Evolutionary conservation across 2,329 filamentous ascomycete species (phyloP).

Genomic region (Colletotrichum sidae): DNA sequence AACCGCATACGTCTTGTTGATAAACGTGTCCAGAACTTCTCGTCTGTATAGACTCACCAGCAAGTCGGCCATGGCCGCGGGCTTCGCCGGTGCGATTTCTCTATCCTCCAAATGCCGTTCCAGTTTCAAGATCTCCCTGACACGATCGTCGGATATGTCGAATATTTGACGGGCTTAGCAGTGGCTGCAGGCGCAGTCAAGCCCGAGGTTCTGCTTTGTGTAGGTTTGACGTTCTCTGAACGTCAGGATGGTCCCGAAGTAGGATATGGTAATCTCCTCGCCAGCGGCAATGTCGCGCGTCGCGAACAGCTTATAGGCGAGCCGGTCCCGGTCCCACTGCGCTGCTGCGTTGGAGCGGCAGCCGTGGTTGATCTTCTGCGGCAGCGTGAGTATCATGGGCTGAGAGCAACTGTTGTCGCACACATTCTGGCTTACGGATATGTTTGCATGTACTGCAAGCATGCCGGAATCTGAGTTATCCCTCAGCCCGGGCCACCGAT

Average conservation of each 20-base stretch:
- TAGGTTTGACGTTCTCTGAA: neutral
- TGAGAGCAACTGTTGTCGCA: neutral
- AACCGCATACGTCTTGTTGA: slow-evolving; percentile 1
- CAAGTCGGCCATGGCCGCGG: slow-evolving; percentile 6
- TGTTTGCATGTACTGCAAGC: slow-evolving; percentile 3
- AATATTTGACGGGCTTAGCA: neutral
- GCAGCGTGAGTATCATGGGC: neutral
- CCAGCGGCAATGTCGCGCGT: slow-evolving; percentile 1
- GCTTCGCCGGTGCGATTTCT: slow-evolving; percentile 4
- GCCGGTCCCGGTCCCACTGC: slow-evolving; percentile 2
- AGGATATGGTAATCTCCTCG: slow-evolving; percentile 13
- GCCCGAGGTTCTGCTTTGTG: neutral
- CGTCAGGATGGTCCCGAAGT: neutral
- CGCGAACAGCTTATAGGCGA: neutral
- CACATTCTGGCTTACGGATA: neutral
- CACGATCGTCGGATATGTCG: neutral
- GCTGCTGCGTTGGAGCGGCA: neutral
- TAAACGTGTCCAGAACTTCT: neutral
- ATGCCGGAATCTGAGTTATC: neutral
- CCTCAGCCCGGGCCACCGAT: neutral
- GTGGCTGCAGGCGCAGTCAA: neutral
- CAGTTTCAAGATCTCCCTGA: neutral
- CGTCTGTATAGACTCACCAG: neutral
- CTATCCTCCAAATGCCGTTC: neutral
- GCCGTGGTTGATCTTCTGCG: slow-evolving; percentile 6